Conservation (phyloP, 495 filamentous ascomycete species). For the Talaromyces thailandensis region DNA sequence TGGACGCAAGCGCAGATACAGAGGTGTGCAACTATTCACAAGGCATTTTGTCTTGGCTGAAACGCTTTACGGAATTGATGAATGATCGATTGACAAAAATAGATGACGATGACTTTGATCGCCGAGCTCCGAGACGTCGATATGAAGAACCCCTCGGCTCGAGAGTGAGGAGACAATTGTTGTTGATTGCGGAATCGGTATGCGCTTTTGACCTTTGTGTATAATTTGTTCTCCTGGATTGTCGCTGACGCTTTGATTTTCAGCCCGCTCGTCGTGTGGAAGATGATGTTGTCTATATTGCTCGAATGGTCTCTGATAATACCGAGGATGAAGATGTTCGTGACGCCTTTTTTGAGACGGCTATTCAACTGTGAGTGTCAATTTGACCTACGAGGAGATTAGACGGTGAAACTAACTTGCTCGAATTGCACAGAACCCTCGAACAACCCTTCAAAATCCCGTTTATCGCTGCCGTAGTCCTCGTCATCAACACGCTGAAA, state of each 20-base stretch:
- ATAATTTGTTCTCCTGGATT: neutral
- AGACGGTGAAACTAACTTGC: constrained; percentile 9
- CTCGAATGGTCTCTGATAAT: constrained; percentile 65
- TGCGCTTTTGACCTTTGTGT: constrained; percentile 11
- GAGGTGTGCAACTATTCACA: constrained; percentile 29
- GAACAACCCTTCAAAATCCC: constrained; percentile 97
- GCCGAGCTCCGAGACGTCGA: constrained; percentile 63
- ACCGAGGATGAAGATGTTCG: constrained; percentile 71
- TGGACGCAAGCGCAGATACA: constrained; percentile 56
- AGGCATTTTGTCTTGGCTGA: no score
- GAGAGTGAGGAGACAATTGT: constrained; percentile 70
- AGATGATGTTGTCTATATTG: constrained; percentile 70
- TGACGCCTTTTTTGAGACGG: constrained; percentile 57
- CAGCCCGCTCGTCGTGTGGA: constrained; percentile 67
- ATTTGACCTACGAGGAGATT: neutral
- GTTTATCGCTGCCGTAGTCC: constrained; percentile 72
- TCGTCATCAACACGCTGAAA: constrained; percentile 66
- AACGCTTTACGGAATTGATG: neutral
- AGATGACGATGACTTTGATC: constrained; percentile 71
- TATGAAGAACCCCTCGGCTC: constrained; percentile 70
- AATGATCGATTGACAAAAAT: neutral
- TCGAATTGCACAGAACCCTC: constrained; percentile 35
- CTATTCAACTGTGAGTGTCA: constrained; percentile 59
- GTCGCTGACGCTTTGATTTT: neutral
- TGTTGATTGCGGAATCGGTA: constrained; percentile 79